These are phyloP conservation scores for Tieghemostelium lacteum DNA, from an alignment of 78 protist genomes.

Conservation along the genomic window DNA sequence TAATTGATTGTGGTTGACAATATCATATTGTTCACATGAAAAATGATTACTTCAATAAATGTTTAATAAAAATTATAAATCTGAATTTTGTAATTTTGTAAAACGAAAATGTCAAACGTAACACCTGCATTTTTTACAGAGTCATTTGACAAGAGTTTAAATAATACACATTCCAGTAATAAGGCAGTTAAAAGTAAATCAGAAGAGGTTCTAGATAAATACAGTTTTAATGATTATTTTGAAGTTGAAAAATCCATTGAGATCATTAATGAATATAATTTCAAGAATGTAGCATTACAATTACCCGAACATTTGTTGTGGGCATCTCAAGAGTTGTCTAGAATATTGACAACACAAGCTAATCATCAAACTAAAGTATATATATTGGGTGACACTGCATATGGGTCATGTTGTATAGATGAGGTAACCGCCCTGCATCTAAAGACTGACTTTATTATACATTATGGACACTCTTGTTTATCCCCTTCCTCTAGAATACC, in stretches of 20 bases:
- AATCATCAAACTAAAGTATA: conserved; percentile 1
- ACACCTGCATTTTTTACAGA: conserved; percentile 18
- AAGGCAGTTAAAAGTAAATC: too few relatives aligned
- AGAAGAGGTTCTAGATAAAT: not conserved
- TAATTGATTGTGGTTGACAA: too few relatives aligned
- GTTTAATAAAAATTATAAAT: too few relatives aligned
- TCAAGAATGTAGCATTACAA: conserved; percentile 58
- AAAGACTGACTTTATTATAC: conserved; percentile 62
- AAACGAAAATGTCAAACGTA: not conserved
- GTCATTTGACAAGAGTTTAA: conserved; percentile 14
- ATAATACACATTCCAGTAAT: not conserved
- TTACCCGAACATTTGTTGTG: conserved; percentile 62
- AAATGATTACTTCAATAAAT: too few relatives aligned
- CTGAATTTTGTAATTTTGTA: too few relatives aligned
- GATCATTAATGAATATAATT: conserved; percentile 24
- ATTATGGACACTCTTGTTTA: conserved; percentile 77
- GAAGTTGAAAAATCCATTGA: conserved; percentile 9
- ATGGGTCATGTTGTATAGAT: conserved; percentile 81
- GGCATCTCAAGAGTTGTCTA: conserved; percentile 40
- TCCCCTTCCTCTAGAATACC: conserved; percentile 76
- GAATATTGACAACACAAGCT: not conserved
- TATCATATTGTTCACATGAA: too few relatives aligned
- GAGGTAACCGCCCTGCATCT: conserved; percentile 64
- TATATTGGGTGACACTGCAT: conserved; percentile 68
- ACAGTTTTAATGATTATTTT: conserved; percentile 24